A percentile compares a stretch with the other conserved stretches of the same genome.
These are phyloP conservation scores for Metarhizium guizhouense DNA, from an alignment of 2,329 filamentous ascomycete genomes.

Conservation along the genomic window DNA sequence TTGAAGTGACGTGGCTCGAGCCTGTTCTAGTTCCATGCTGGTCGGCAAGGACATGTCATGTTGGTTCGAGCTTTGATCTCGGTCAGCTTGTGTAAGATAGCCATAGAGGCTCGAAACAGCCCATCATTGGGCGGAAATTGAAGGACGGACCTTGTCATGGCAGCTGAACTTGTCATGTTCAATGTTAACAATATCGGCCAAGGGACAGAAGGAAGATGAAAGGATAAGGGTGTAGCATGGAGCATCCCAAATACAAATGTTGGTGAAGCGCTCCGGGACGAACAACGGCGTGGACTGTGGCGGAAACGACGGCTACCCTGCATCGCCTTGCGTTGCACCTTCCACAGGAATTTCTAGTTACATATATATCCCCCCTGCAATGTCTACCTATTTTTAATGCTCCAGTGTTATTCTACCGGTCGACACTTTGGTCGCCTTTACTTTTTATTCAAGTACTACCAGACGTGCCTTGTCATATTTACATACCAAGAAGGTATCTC, in stretches of 20 bases:
- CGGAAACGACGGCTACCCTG: neutral
- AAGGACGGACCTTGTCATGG: neutral
- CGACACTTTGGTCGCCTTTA: too few relatives aligned
- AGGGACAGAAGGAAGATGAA: neutral
- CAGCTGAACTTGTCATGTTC: neutral
- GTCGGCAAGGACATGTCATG: neutral
- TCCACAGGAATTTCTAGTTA: neutral
- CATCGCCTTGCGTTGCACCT: neutral
- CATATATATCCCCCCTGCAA: too few relatives aligned
- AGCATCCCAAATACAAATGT: neutral
- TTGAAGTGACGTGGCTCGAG: neutral
- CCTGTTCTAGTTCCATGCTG: neutral
- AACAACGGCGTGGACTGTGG: neutral
- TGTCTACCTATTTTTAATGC: too few relatives aligned
- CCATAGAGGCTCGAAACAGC: neutral
- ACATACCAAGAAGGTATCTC: too few relatives aligned
- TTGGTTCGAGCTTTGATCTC: neutral
- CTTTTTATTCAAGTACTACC: too few relatives aligned
- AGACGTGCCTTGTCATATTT: too few relatives aligned
- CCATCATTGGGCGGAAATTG: neutral
- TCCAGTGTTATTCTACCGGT: too few relatives aligned
- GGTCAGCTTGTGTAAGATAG: neutral
- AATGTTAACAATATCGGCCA: neutral
- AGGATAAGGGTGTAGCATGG: neutral
- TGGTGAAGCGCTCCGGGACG: neutral